A percentile compares a stretch with the other conserved stretches of the same genome.
Conservation (phyloP, 1,284 basidiomycete genomes). For the Moesziomyces sp. region DNA sequence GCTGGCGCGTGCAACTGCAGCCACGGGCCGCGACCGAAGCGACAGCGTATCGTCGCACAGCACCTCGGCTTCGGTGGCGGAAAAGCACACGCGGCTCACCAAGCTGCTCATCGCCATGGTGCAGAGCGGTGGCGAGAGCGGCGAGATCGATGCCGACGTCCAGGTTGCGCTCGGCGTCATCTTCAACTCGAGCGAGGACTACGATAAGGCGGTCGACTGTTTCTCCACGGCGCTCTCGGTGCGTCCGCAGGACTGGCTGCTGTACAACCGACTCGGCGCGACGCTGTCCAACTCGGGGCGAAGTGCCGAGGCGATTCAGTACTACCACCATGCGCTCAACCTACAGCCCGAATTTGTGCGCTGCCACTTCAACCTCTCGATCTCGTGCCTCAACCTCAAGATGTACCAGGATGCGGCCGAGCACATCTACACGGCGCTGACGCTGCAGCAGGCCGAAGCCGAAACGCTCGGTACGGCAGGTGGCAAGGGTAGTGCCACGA, state of each 20-base stretch:
- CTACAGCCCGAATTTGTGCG: slow-evolving; percentile 93
- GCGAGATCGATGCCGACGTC: slow-evolving; percentile 79
- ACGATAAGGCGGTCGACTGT: slow-evolving; percentile 90
- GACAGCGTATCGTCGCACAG: slow-evolving; percentile 33
- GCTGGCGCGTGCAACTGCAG: neutral
- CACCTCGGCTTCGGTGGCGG: slow-evolving; percentile 19
- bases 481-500: slow-evolving; percentile 27
- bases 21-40: slow-evolving; percentile 19
- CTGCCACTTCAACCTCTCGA: slow-evolving; percentile 64
- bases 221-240: slow-evolving; percentile 88
- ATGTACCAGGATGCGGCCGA: slow-evolving; percentile 65
- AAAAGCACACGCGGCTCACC: slow-evolving; percentile 64
- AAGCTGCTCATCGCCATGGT: slow-evolving; percentile 69
- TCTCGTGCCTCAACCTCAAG: slow-evolving; percentile 64
- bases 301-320: slow-evolving; percentile 83
- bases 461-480: slow-evolving; percentile 25
- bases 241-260: slow-evolving; percentile 89
- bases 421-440: slow-evolving; percentile 64
- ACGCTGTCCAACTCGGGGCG: slow-evolving; percentile 89
- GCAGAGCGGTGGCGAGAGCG: slow-evolving; percentile 36
- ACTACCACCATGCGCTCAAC: slow-evolving; percentile 88
- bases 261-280: slow-evolving; percentile 96
- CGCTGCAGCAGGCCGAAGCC: slow-evolving; percentile 57
- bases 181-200: slow-evolving; percentile 89
- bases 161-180: slow-evolving; percentile 94